These are phyloP conservation scores for Daldinia bambusicola DNA, from an alignment of 495 filamentous ascomycete genomes.

Conservation along the genomic window DNA sequence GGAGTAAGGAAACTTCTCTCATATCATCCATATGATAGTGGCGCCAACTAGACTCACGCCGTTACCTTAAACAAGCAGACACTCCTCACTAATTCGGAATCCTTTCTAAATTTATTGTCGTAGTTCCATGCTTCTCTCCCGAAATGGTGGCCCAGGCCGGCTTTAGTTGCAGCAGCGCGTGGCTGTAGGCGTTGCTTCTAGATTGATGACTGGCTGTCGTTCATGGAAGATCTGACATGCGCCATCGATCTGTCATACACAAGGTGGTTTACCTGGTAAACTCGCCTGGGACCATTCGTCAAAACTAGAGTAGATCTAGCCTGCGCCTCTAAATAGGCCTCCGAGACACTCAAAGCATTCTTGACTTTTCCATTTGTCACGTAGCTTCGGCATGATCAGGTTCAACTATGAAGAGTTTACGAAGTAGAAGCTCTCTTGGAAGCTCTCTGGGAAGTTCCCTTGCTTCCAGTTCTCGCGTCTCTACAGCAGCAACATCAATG, in stretches of 20 bases:
- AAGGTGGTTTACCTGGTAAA: not conserved
- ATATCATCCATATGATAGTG: not conserved
- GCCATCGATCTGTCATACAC: not conserved
- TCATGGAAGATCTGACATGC: not conserved
- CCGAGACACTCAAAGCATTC: not conserved
- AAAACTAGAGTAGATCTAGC: not conserved
- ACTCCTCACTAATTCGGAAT: not conserved
- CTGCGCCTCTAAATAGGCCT: not conserved
- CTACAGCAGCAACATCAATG: not conserved
- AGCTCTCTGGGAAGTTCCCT: not conserved
- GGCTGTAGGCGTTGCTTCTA: not conserved
- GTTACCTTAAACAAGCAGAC: not conserved
- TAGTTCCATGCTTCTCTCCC: not conserved
- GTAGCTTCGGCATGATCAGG: not conserved
- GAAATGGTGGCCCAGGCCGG: not conserved
- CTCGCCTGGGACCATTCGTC: not conserved
- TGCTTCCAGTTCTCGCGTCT: not conserved
- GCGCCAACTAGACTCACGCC: not conserved
- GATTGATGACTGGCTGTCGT: not conserved
- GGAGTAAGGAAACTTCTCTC: not conserved
- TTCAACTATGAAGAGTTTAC: not conserved
- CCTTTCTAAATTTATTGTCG: not conserved
- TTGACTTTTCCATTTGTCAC: not conserved
- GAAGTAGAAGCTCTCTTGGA: not conserved
- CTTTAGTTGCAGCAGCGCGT: not conserved